Evolutionary conservation across 768 basidiomycete genomes (phyloP).

Genomic region (Boletus coccyginus): DNA sequence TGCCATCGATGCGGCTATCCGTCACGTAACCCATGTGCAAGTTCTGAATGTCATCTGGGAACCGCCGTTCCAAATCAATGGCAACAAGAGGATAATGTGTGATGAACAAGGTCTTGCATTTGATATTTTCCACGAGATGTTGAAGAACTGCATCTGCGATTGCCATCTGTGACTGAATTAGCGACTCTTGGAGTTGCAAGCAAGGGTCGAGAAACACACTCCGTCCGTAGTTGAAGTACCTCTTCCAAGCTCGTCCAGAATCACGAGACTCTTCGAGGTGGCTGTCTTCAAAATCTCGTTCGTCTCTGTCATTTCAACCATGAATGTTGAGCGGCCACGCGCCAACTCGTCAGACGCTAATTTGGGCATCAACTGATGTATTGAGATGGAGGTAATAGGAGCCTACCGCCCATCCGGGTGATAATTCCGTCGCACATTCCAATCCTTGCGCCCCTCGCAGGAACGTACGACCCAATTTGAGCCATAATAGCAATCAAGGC

Average conservation of each 20-base stretch:
- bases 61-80: conserved; percentile 56
- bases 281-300: conserved; percentile 82
- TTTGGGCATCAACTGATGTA: neutral
- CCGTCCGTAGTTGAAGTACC: conserved; percentile 96
- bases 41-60: conserved; percentile 64
- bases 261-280: conserved; percentile 74
- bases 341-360: conserved; percentile 85
- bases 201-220: conserved; percentile 31
- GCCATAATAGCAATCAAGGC: conserved; percentile 73
- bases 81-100: conserved; percentile 92
- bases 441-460: conserved; percentile 69
- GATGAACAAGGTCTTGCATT: conserved; percentile 84
- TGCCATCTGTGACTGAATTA: conserved; percentile 58
- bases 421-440: conserved; percentile 82
- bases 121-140: conserved; percentile 55
- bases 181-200: neutral
- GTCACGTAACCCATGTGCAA: conserved; percentile 85
- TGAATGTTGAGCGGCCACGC: conserved; percentile 88
- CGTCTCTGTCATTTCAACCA: conserved; percentile 96
- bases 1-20: conserved; percentile 66
- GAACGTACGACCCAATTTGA: conserved; percentile 93
- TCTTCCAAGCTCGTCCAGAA: conserved; percentile 86
- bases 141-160: conserved; percentile 81
- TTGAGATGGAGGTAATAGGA: neutral
- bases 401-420: conserved; percentile 85